Conservation (phyloP, 2,329 filamentous ascomycete genomes). For the Cadophora sp. region DNA sequence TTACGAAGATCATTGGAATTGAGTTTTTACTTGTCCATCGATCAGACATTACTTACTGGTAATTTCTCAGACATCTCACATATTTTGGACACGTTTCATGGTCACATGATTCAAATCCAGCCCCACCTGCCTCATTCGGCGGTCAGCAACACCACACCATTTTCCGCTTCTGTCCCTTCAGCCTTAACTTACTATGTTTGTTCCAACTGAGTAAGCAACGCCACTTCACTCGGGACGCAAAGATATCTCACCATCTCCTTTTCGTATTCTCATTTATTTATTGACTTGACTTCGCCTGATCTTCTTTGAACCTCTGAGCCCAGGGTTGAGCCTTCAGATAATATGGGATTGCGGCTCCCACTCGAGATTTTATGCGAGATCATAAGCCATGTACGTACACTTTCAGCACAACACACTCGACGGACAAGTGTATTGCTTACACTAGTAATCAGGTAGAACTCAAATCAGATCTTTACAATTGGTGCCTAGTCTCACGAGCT, state of each 20-base stretch:
- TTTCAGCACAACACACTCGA: neutral
- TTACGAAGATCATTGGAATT: too few species aligned
- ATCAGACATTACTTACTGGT: too few species aligned
- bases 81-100: neutral
- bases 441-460: neutral
- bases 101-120: neutral
- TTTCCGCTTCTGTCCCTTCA: neutral
- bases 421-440: neutral
- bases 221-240: neutral
- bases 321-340: neutral
- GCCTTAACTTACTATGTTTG: neutral
- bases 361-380: neutral
- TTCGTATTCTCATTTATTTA: neutral
- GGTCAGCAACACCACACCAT: neutral
- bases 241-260: neutral
- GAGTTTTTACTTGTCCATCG: too few species aligned
- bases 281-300: neutral
- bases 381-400: neutral
- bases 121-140: too few species aligned
- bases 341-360: neutral
- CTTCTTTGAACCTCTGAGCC: neutral
- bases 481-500: constrained; percentile 4
- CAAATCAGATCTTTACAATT: neutral
- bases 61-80: too few species aligned
- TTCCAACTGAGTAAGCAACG: neutral